Percentiles rank a stretch among this genome's conserved stretches.
phyloP scores from a whole-genome alignment of 2,329 filamentous ascomycete genomes.

The Ophiocordyceps robertsii region DNA sequence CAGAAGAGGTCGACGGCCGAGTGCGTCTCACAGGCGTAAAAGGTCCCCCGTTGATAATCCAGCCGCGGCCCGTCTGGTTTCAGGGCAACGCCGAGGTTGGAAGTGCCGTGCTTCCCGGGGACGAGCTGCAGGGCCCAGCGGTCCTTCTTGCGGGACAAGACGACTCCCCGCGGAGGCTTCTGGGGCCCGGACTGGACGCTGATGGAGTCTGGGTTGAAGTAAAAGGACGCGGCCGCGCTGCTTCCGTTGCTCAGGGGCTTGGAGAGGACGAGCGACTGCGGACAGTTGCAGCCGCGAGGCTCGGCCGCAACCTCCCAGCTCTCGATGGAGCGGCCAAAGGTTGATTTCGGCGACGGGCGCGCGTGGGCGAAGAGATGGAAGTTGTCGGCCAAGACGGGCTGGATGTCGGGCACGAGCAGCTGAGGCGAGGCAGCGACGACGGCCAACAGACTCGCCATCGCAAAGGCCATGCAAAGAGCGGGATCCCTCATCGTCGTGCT shows the following conservation, averaged over 20 bases:
- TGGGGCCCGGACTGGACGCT: neutral
- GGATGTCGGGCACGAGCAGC: neutral
- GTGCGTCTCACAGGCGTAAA: neutral
- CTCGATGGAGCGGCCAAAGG: neutral
- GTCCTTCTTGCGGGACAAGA: neutral
- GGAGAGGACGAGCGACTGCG: neutral
- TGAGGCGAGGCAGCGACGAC: neutral
- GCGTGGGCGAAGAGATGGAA: neutral
- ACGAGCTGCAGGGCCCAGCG: neutral
- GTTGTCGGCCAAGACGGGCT: neutral
- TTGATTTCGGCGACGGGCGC: neutral
- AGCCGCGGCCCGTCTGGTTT: neutral
- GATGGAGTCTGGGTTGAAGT: neutral
- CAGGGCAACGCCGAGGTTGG: neutral
- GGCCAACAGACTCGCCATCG: neutral
- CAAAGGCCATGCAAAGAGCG: neutral
- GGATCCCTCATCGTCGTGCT: neutral
- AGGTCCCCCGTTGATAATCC: neutral
- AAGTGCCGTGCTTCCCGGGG: neutral
- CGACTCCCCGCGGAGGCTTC: neutral
- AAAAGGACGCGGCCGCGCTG: neutral
- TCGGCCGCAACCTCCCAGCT: neutral
- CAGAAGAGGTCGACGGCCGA: neutral
- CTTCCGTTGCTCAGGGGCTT: neutral
- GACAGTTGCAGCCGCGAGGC: neutral